A percentile compares a stretch with the other conserved stretches of the same genome.
phyloP scores from a whole-genome alignment of 768 basidiomycete species.

The Hygrophorus pudorinus region DNA sequence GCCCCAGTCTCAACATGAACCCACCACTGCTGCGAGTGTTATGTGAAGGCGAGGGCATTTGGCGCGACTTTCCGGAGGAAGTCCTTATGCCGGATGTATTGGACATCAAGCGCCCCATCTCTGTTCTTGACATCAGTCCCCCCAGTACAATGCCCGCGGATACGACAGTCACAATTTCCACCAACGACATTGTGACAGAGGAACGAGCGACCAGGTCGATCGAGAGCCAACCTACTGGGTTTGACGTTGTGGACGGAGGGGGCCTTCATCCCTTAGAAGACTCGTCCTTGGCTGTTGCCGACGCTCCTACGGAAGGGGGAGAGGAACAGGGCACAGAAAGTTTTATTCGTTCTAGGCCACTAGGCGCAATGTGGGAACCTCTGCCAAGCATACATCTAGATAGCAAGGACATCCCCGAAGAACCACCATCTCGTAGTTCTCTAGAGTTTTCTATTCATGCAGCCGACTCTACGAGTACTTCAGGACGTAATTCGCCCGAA shows the following conservation, averaged over 20 bases:
- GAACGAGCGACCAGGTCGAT: not conserved
- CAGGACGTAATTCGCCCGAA: slow-evolving; percentile 2
- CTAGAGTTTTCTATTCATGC: not conserved
- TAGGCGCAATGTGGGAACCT: slow-evolving; percentile 14
- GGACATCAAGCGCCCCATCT: slow-evolving; percentile 15
- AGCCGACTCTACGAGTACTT: not conserved
- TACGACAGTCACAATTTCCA: too few relatives aligned
- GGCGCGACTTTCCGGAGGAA: slow-evolving; percentile 32
- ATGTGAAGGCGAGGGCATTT: slow-evolving; percentile 62
- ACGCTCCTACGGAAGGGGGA: slow-evolving; percentile 2
- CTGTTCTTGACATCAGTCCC: slow-evolving; percentile 19
- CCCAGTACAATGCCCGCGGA: not conserved
- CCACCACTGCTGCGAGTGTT: slow-evolving; percentile 62
- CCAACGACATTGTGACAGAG: not conserved
- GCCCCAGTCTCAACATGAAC: slow-evolving; percentile 76
- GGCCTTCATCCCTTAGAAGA: too few relatives aligned
- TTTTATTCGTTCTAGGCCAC: slow-evolving; percentile 10
- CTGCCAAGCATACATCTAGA: slow-evolving; percentile 29
- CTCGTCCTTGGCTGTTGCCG: not conserved
- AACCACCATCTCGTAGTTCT: slow-evolving; percentile 1
- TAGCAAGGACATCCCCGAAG: slow-evolving; percentile 17
- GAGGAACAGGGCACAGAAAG: slow-evolving; percentile 9
- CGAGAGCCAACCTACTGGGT: not conserved
- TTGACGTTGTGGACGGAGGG: not conserved
- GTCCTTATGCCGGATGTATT: slow-evolving; percentile 20